These are phyloP conservation scores for Blastobotrys buckinghamii DNA, from an alignment of 1,139 yeast genomes.

Conservation along the genomic window DNA sequence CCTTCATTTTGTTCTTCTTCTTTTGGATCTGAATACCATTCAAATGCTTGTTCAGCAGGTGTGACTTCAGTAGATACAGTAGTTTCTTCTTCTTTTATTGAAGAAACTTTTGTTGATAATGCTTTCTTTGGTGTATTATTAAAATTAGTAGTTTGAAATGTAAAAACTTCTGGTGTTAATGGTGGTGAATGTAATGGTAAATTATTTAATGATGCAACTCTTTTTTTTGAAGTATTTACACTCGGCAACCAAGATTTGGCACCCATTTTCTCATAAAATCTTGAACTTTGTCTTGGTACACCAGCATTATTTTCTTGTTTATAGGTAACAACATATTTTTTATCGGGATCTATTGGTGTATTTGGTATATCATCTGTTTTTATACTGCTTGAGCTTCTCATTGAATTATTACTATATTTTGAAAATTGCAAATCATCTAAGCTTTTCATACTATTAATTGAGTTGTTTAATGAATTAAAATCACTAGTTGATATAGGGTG, in stretches of 20 bases:
- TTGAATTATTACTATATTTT: neutral
- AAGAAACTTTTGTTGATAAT: neutral
- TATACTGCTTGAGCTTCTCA: neutral
- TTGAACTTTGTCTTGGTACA: slow-evolving; percentile 10
- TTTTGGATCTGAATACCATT: neutral
- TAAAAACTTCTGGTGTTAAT: slow-evolving; percentile 8
- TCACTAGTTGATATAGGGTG: neutral
- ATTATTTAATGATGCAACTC: neutral
- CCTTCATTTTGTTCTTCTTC: neutral
- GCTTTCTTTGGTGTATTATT: neutral
- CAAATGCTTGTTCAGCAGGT: slow-evolving; percentile 1
- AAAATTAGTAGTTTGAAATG: neutral
- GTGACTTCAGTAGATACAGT: too few relatives aligned
- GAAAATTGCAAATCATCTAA: slow-evolving; percentile 7
- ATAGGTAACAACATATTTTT: slow-evolving; percentile 11
- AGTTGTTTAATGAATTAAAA: neutral
- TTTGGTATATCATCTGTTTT: slow-evolving; percentile 1
- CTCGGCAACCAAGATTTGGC: slow-evolving; percentile 15
- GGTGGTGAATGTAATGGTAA: slow-evolving; percentile 9
- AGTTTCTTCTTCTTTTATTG: slow-evolving; percentile 1
- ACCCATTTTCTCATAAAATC: slow-evolving; percentile 15
- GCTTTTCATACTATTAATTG: slow-evolving; percentile 6
- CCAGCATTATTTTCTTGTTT: slow-evolving; percentile 1
- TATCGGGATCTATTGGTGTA: slow-evolving; percentile 7
- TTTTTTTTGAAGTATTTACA: neutral